Evolutionary conservation across 1,284 basidiomycete species (phyloP).

Genomic region (Trichosporon sp.): DNA sequence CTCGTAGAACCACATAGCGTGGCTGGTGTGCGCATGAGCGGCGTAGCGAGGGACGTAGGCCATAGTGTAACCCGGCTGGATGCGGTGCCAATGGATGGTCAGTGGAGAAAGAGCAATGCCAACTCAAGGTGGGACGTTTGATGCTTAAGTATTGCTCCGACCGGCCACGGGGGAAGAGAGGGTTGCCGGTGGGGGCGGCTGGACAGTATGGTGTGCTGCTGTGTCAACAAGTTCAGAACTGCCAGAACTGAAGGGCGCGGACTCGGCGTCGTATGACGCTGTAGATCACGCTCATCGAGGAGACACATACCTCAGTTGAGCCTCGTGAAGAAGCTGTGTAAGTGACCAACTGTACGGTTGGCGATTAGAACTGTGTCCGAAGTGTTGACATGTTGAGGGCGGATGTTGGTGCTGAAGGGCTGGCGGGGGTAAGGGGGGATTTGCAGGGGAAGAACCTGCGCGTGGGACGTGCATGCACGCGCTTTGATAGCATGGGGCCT

Average conservation of each 20-base stretch:
- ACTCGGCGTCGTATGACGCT: background rate
- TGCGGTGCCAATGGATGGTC: background rate
- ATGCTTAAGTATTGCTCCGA: too few relatives aligned
- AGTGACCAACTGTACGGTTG: background rate
- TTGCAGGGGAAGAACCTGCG: too few relatives aligned
- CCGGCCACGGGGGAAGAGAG: too few relatives aligned
- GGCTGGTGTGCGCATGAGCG: background rate
- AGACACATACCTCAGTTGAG: background rate
- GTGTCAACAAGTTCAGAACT: background rate
- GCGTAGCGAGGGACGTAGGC: background rate
- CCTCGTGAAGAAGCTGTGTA: background rate
- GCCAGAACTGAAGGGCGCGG: background rate
- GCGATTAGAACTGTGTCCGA: background rate
- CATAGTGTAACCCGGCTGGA: too few relatives aligned
- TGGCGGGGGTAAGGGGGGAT: background rate
- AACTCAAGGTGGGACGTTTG: background rate
- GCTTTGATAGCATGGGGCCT: background rate
- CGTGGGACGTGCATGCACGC: background rate
- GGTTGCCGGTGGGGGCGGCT: background rate
- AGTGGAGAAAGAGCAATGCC: background rate
- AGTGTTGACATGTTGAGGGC: background rate
- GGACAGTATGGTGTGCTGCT: background rate
- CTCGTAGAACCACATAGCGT: background rate
- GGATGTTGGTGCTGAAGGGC: background rate
- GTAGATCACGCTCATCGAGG: background rate